Base-by-base conservation (phyloP, 257 asterid genomes). In the Fraxinus americana region DNA sequence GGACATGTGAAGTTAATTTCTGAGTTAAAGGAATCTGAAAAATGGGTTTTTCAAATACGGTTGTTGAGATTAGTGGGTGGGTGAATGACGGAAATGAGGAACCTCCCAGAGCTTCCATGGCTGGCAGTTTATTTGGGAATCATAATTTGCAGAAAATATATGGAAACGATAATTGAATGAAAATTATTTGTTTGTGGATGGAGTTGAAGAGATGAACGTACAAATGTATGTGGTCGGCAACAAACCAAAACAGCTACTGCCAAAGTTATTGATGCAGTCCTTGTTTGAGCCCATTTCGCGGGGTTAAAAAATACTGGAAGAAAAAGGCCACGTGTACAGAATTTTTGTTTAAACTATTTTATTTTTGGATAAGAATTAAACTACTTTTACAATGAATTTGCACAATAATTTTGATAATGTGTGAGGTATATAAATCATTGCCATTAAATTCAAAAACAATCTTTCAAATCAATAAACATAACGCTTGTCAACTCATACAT, bases 21-120 rank as follows among this genome's bases (percentile, higher is more conserved):
- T 52, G 85, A 45, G n/a, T 43, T 61, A 70, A 70, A 2, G 87
- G 82, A 39, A 72, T 29, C 1, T 59, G 83, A 29, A 69, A 43
- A 45, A 25, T 65, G 81, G 83, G 87, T 29, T 71, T 85, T 27
- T 41, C 68, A 16, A 21, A 27, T 67, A 9, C 57, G 63, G 32
- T 57, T 73, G 7, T 78, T 7, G 82, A 73, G 77, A 72, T 76
- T 29, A 29, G 50, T 8, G 82, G 69, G 79, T 70, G 67, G 35
- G 50, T 81, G 16, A 84, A 57, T 14, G 87, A 70, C 59, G 88
- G 72, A 23, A 84, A 82, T 35, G 89, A 30, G 38, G 88, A 82
- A 78, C 89, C 88, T 78, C 65, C 80, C 67, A 92, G 79, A 84
- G 89, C 90, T 82, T 87, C 90, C 96, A 92, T 90, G 88, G 79